Conservation (phyloP, 1,139 yeast species). For the Yamadazyma kanchanaburiensis region DNA sequence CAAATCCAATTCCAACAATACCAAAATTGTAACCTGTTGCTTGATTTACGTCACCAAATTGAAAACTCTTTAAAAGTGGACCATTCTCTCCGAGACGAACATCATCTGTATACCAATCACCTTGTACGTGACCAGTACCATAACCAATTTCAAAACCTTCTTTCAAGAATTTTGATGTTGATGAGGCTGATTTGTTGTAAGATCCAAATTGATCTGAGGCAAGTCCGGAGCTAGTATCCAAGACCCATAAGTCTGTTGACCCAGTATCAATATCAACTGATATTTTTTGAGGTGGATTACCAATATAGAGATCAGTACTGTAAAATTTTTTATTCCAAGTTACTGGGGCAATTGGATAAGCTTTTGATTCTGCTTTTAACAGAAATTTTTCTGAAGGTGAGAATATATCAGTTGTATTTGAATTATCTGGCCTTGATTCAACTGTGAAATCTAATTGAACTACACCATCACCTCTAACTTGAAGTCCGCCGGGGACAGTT, state of each 20-base stretch:
- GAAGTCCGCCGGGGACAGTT: too few relatives aligned
- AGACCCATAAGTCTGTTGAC: conserved; percentile 44
- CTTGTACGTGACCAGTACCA: conserved; percentile 5
- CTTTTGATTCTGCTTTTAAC: too few relatives aligned
- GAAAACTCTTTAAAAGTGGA: conserved; percentile 2
- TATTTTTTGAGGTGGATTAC: too few relatives aligned
- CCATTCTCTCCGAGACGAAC: conserved; percentile 4
- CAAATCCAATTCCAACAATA: conserved; percentile 51
- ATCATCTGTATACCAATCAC: conserved; percentile 6
- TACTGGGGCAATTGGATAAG: too few relatives aligned
- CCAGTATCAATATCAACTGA: conserved; percentile 41
- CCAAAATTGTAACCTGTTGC: conserved; percentile 19
- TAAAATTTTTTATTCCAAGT: too few relatives aligned
- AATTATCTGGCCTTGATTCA: too few relatives aligned
- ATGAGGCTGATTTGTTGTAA: conserved; percentile 6
- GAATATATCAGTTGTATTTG: too few relatives aligned
- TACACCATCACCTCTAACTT: too few relatives aligned
- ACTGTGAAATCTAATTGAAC: too few relatives aligned
- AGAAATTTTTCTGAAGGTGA: too few relatives aligned
- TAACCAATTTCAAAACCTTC: conserved; percentile 5
- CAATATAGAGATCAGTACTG: too few relatives aligned
- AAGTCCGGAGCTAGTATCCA: conserved; percentile 3
- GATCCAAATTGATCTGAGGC: conserved; percentile 3
- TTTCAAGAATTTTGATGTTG: conserved; percentile 2
- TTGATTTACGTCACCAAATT: conserved; percentile 8